Evolutionary conservation across 2,329 filamentous ascomycete genomes (phyloP).

Genomic region (Tolypocladium tundrense): DNA sequence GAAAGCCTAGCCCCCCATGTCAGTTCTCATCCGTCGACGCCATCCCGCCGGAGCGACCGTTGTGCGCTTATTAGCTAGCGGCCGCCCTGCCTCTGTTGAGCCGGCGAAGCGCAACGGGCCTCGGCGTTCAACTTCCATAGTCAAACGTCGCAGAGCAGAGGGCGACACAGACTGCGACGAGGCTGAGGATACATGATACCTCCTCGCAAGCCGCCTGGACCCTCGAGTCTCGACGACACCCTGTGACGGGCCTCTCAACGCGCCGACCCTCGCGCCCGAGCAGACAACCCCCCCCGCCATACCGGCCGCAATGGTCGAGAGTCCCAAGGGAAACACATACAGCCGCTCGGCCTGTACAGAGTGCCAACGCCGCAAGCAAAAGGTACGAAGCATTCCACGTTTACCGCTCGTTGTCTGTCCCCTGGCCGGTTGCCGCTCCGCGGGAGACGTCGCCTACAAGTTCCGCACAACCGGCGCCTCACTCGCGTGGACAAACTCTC

Average conservation of each 20-base stretch:
- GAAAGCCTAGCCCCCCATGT: not conserved
- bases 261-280: not conserved
- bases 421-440: not conserved
- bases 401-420: not conserved
- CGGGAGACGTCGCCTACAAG: not conserved
- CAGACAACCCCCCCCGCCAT: not conserved
- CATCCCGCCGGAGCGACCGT: not conserved
- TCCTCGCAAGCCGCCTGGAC: not conserved
- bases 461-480: not conserved
- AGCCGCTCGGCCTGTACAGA: constrained; percentile 30
- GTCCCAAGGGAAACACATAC: constrained; percentile 5
- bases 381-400: constrained; percentile 11
- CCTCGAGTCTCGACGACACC: not conserved
- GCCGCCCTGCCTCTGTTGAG: not conserved
- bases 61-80: not conserved
- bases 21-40: not conserved
- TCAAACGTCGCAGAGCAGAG: not conserved
- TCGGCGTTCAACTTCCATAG: not conserved
- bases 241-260: not conserved
- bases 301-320: constrained; percentile 6
- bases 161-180: not conserved
- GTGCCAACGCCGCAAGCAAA: constrained; percentile 29
- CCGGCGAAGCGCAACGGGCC: not conserved
- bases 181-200: not conserved
- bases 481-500: not conserved